Base-by-base conservation (phyloP, 306 rosid genomes). In the Begonia peltatifolia region DNA sequence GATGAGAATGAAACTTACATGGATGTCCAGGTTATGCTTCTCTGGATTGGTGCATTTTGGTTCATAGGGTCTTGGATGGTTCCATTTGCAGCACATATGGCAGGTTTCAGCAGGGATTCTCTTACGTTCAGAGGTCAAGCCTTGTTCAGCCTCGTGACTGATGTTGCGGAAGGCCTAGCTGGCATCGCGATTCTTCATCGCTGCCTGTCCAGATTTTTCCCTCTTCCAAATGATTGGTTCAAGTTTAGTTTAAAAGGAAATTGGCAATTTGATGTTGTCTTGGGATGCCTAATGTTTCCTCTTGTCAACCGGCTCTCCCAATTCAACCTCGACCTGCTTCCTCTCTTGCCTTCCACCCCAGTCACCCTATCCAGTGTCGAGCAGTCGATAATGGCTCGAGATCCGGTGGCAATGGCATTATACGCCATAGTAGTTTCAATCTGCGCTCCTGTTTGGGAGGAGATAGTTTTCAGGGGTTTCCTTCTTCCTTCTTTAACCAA, bases 381-480 rank as follows among this genome's bases (percentile, higher is more conserved):
- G 70, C 96, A 92, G 57, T 81, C 99, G 47, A 82, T 86, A 50
- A 60, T 81, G 56, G 94, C 99, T 16, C 80, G 96, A 43, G 99
- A 90, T 78, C 95, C 88, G 0, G 79, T 86, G 59, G 94, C 99
- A 6, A 90, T 90, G 96, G 76, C 77, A 10, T 62, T 92, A 53
- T 83, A 86, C 63, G 96, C 84, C 9, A 57, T 79, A 22, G 94
- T 81, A 42, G 94, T 90, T 3, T 76, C 96, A 0, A 67, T 92
- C 10, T 92, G 99, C 59, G 94, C 96, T 61, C 99, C 99, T 15
- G 77, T 92, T 20, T 92, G 99, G 96, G 99, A 90, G 70, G 99
- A 92, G 72, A 79, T 92, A 49, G 88, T 86, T 50, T 92, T 92
- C 46, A 79, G 96, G 22, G 99, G 99, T 41, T 92, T 92, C 57